A percentile compares a stretch with the other conserved stretches of the same genome.
These are phyloP conservation scores for Salvia splendens DNA, from an alignment of 257 asterid species.

Conservation along the genomic window DNA sequence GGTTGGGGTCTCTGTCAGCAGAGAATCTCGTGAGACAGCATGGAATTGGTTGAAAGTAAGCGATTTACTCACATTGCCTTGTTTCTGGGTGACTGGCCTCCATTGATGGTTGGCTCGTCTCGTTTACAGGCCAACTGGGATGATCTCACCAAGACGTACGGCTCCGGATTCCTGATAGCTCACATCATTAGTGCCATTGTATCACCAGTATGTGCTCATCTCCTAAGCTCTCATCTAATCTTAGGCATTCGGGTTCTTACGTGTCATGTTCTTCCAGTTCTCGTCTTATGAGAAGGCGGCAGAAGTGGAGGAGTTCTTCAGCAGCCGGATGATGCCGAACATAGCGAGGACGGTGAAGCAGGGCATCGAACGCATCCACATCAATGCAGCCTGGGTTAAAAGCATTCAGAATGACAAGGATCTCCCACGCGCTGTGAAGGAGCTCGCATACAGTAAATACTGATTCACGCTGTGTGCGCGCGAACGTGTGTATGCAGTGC, in stretches of 20 bases:
- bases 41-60: conserved; percentile 92
- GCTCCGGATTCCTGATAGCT: conserved; percentile 80
- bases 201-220: conserved; percentile 66
- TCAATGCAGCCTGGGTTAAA: conserved; percentile 74
- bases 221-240: conserved; percentile 10
- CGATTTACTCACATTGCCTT: not conserved
- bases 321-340: conserved; percentile 74
- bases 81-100: not conserved
- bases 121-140: conserved; percentile 80
- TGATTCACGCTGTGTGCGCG: conserved; percentile 27
- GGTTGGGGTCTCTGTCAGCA: conserved; percentile 64
- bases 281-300: conserved; percentile 70
- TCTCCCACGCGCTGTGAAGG: conserved; percentile 59
- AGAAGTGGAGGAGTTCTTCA: conserved; percentile 72
- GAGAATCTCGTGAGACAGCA: conserved; percentile 75
- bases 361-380: conserved; percentile 75
- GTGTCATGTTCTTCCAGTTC: conserved; percentile 40
- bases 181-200: conserved; percentile 70
- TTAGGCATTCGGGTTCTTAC: not conserved
- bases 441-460: conserved; percentile 66
- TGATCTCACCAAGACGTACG: conserved; percentile 63
- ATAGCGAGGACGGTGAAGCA: conserved; percentile 90
- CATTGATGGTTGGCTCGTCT: conserved; percentile 1
- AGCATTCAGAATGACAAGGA: conserved; percentile 70
- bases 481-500: too few relatives aligned